A percentile compares a stretch with the other conserved stretches of the same genome.
Conservation (phyloP, 2,329 filamentous ascomycete genomes). For the Chaetomium globosum region DNA sequence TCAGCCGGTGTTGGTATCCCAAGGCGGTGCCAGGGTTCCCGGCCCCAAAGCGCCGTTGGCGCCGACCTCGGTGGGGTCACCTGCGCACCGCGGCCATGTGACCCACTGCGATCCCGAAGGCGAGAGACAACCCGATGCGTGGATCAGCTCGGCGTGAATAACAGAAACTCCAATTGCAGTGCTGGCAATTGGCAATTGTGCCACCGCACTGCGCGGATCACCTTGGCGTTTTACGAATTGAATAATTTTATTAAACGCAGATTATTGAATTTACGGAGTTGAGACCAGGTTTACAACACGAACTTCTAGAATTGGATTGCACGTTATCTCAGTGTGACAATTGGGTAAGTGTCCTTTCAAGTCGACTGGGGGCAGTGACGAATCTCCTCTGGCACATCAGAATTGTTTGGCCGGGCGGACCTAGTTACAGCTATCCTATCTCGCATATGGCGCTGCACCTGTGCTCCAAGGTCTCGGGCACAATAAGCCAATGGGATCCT, state of each 20-base stretch:
- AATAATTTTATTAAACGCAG: neutral
- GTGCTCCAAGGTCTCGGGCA: neutral
- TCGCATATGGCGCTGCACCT: neutral
- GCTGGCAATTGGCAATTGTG: constrained; percentile 14
- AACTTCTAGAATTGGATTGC: neutral
- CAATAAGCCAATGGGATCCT: neutral
- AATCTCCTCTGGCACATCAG: neutral
- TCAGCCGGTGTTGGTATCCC: constrained; percentile 13
- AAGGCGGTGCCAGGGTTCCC: constrained; percentile 10
- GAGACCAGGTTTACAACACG: neutral
- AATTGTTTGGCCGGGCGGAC: neutral
- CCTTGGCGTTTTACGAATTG: neutral
- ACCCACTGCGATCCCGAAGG: constrained; percentile 17
- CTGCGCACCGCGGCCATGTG: constrained; percentile 30
- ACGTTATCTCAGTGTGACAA: neutral
- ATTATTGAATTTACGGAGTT: neutral
- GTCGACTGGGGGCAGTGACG: neutral
- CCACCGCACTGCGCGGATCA: neutral
- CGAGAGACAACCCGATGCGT: neutral
- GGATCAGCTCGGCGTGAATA: constrained; percentile 15
- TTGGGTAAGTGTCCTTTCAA: neutral
- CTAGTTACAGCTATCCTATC: neutral
- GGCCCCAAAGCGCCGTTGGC: constrained; percentile 26
- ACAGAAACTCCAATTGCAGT: constrained; percentile 22
- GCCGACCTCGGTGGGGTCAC: constrained; percentile 37